These are phyloP conservation scores for Phymatotrichopsis omnivora DNA, from an alignment of 2,329 filamentous ascomycete species.

Conservation along the genomic window DNA sequence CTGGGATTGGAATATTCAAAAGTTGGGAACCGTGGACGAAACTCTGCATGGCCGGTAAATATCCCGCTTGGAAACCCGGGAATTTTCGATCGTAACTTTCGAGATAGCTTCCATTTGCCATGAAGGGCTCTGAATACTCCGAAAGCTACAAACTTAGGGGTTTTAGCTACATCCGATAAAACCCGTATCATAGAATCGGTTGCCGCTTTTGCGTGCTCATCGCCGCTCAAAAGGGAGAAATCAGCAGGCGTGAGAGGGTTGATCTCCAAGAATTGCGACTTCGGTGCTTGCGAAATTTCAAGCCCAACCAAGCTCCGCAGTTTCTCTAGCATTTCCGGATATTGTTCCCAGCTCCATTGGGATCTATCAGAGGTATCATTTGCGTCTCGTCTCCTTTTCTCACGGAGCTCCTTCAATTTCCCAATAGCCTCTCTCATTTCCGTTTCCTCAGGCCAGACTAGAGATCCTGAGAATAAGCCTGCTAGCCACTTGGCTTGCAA, in stretches of 20 bases:
- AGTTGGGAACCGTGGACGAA: slow-evolving; percentile 19
- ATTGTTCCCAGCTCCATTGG: slow-evolving; percentile 22
- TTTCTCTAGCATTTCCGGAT: slow-evolving; percentile 15
- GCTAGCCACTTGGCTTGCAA: slow-evolving; percentile 25
- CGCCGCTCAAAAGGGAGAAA: too few species aligned
- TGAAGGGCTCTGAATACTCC: slow-evolving; percentile 23
- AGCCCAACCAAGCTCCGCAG: slow-evolving; percentile 11
- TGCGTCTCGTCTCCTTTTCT: slow-evolving; percentile 1
- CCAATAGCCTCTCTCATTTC: slow-evolving; percentile 18
- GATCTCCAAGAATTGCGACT: too few species aligned
- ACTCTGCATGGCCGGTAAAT: slow-evolving; percentile 23
- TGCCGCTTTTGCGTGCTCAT: too few species aligned
- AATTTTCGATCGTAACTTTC: slow-evolving; percentile 17
- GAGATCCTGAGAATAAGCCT: slow-evolving; percentile 16
- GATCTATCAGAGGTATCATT: neutral
- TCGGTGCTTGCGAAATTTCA: too few species aligned
- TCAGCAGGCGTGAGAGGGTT: too few species aligned
- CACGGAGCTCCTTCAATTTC: neutral
- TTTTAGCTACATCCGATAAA: neutral
- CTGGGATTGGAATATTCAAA: slow-evolving; percentile 13
- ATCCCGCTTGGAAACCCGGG: slow-evolving; percentile 18
- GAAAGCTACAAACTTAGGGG: slow-evolving; percentile 7
- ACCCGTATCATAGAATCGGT: neutral
- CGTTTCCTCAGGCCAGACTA: slow-evolving; percentile 14
- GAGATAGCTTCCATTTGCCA: slow-evolving; percentile 22